Conservation (phyloP, 441 rosid genomes). For the Rhodomyrtus psidioides region DNA sequence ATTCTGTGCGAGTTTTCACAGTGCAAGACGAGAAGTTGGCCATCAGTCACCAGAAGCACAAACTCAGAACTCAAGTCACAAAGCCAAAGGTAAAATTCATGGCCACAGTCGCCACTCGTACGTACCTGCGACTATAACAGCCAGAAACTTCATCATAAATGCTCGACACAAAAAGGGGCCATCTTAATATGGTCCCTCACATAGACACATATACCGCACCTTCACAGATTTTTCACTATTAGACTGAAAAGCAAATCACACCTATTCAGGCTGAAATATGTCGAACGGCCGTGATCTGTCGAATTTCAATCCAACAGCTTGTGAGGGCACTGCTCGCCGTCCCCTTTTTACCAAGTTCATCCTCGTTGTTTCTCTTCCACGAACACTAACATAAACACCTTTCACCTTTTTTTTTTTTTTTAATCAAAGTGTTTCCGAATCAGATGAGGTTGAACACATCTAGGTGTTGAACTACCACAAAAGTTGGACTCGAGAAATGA, state of each 20-base stretch:
- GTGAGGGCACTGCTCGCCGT: no score
- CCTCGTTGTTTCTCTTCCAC: neutral
- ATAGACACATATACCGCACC: neutral
- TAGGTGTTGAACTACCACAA: neutral
- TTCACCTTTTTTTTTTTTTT: neutral
- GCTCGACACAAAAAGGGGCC: neutral
- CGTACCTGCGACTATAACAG: neutral
- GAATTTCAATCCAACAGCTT: neutral
- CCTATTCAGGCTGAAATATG: neutral
- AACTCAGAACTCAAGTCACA: conserved; percentile 34
- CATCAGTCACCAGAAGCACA: conserved; percentile 22
- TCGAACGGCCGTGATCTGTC: neutral
- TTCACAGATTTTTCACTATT: neutral
- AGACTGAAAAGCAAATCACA: neutral
- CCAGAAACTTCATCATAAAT: neutral
- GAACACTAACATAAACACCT: neutral
- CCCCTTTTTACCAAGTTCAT: neutral
- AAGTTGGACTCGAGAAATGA: neutral
- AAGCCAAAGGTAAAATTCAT: conserved; percentile 45
- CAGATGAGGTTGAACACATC: neutral
- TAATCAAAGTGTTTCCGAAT: neutral
- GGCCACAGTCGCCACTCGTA: neutral
- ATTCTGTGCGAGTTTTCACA: conserved; percentile 37
- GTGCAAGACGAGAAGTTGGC: conserved; percentile 24
- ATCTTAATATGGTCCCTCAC: neutral